Evolutionary conservation across 768 basidiomycete genomes (phyloP).

Genomic region (Lanmaoa pseudosensibilis): DNA sequence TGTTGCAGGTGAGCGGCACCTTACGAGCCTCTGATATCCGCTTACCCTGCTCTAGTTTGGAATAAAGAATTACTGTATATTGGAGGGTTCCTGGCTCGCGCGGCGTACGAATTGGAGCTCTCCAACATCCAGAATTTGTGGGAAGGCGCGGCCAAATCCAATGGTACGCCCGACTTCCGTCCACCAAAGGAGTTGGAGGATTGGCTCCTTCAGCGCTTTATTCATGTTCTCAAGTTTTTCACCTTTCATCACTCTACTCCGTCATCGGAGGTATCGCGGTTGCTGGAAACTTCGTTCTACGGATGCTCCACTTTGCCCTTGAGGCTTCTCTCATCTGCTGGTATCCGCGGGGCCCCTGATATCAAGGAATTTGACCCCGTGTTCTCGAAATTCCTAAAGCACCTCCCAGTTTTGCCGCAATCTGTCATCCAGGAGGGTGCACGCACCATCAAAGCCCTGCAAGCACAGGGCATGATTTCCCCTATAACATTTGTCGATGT

Average conservation of each 20-base stretch:
- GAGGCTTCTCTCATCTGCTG: conserved; percentile 10
- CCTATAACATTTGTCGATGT: conserved; percentile 83
- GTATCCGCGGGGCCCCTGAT: conserved; percentile 10
- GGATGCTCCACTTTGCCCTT: conserved; percentile 9
- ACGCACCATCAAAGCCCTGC: conserved; percentile 61
- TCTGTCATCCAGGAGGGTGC: conserved; percentile 55
- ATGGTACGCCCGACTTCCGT: conserved; percentile 26
- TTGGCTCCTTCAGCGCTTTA: conserved; percentile 57
- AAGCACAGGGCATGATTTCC: conserved; percentile 63
- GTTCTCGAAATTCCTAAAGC: conserved; percentile 73
- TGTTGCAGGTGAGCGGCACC: background rate
- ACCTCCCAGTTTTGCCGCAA: conserved; percentile 71
- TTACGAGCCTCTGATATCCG: background rate
- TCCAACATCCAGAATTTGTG: conserved; percentile 43
- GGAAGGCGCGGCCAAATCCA: conserved; percentile 42
- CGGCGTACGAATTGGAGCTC: conserved; percentile 13
- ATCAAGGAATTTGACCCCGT: conserved; percentile 63
- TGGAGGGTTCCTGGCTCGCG: conserved; percentile 12
- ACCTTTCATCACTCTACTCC: conserved; percentile 88
- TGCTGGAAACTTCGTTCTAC: conserved; percentile 69
- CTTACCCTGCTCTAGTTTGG: conserved; percentile 56
- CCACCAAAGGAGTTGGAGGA: conserved; percentile 44
- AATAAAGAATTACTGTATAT: conserved; percentile 62
- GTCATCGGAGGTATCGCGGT: conserved; percentile 67
- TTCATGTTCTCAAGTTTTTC: conserved; percentile 88